Evolutionary conservation across 1,139 yeast species (phyloP).

Genomic region (Diutina siamensis): DNA sequence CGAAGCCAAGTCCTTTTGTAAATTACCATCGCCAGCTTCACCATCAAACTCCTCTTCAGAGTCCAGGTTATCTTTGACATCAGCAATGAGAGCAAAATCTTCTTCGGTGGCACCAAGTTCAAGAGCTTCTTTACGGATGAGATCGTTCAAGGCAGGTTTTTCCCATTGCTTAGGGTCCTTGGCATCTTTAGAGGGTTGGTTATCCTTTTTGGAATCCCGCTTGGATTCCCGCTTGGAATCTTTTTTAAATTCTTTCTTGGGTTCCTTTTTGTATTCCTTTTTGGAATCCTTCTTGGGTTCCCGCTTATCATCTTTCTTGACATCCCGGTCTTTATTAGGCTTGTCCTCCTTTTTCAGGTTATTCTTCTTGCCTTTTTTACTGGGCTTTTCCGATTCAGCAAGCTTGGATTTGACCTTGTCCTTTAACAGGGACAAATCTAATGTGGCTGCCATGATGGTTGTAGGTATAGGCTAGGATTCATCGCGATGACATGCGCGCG

Average conservation of each 20-base stretch:
- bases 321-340: too few species aligned
- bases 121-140: constrained; percentile 41
- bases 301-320: constrained; percentile 2
- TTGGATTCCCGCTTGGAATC: constrained; percentile 7
- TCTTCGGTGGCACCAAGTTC: constrained; percentile 59
- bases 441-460: constrained; percentile 12
- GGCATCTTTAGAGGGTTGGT: constrained; percentile 10
- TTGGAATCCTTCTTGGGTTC: constrained; percentile 7
- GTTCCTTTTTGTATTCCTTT: constrained; percentile 8
- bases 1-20: constrained; percentile 46
- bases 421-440: constrained; percentile 38
- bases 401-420: constrained; percentile 44
- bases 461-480: not conserved
- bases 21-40: constrained; percentile 31
- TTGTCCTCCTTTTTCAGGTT: constrained; percentile 5
- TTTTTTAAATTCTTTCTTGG: constrained; percentile 5
- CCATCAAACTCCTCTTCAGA: constrained; percentile 52
- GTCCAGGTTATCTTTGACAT: constrained; percentile 34
- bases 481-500: not conserved
- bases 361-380: constrained; percentile 10
- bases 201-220: constrained; percentile 9
- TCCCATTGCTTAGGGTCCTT: constrained; percentile 6
- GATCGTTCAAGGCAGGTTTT: not conserved
- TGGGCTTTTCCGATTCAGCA: constrained; percentile 11
- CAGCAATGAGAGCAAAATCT: constrained; percentile 44